Conservation (phyloP, 441 rosid species). For the Syzygium syzygioides region DNA sequence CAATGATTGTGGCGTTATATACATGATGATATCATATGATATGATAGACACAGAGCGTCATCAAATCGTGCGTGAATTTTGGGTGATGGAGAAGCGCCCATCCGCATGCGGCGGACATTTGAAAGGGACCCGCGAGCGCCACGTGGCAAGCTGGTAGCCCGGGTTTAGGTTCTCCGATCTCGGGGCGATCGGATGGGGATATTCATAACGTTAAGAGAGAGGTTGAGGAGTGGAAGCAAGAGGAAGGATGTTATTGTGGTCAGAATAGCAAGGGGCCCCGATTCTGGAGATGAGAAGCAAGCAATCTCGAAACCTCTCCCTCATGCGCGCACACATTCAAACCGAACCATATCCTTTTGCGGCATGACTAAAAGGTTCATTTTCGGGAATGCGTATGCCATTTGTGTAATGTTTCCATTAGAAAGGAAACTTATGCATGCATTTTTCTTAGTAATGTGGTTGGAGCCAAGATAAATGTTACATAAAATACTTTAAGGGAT, state of each 20-base stretch:
- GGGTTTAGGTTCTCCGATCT: not conserved
- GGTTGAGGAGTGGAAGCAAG: slow-evolving; percentile 31
- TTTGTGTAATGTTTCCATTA: not conserved
- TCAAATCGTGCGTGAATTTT: not conserved
- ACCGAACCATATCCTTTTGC: not conserved
- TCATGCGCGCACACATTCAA: not conserved
- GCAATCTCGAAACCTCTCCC: slow-evolving; percentile 11
- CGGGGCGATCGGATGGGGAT: not conserved
- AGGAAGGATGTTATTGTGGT: not conserved
- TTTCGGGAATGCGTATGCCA: not conserved
- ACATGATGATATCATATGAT: not conserved
- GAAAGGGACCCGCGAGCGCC: not conserved
- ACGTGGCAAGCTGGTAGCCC: not conserved
- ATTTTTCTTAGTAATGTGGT: not conserved
- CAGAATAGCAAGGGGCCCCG: not conserved
- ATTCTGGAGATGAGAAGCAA: slow-evolving; percentile 21
- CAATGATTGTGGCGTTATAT: not conserved
- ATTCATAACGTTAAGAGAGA: not conserved
- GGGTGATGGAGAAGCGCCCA: not conserved
- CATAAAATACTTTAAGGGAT: not conserved
- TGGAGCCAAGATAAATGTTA: not conserved
- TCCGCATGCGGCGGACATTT: not conserved
- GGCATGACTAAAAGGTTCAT: not conserved
- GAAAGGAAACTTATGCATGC: not conserved
- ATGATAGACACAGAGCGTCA: not conserved